phyloP scores from a whole-genome alignment of 805 yeast genomes.

The Yarrowia sp. region DNA sequence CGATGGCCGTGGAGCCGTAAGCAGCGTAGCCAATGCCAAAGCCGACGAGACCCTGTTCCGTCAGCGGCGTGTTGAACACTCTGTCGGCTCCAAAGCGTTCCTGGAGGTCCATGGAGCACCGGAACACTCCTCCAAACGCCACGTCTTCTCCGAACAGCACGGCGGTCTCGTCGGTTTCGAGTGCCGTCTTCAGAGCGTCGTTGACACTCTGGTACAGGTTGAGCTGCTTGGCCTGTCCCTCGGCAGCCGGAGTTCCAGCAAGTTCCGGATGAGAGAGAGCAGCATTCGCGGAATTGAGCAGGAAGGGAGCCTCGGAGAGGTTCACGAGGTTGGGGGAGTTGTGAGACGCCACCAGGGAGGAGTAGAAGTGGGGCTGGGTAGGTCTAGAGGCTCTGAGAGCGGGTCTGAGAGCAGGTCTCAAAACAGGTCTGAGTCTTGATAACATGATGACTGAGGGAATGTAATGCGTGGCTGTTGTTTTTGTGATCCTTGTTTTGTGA shows the following conservation, averaged over 20 bases:
- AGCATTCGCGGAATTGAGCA: slow-evolving; percentile 42
- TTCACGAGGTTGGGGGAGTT: slow-evolving; percentile 43
- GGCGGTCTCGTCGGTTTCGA: slow-evolving; percentile 89
- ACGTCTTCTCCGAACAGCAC: slow-evolving; percentile 95
- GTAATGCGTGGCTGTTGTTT: neutral
- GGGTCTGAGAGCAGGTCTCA: neutral
- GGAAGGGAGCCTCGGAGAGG: slow-evolving; percentile 46
- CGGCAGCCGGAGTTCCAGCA: slow-evolving; percentile 35
- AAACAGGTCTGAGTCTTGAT: neutral
- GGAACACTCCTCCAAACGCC: slow-evolving; percentile 95
- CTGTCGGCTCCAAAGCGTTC: slow-evolving; percentile 89
- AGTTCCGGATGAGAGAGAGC: slow-evolving; percentile 45
- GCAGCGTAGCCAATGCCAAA: slow-evolving; percentile 87
- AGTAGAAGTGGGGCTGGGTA: neutral
- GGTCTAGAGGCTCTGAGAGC: neutral
- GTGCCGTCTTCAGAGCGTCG: slow-evolving; percentile 87
- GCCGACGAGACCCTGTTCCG: slow-evolving; percentile 95
- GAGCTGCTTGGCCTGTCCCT: slow-evolving; percentile 46
- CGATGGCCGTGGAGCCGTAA: slow-evolving; percentile 87
- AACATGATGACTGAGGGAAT: neutral
- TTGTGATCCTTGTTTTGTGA: neutral
- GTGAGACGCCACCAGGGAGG: slow-evolving; percentile 19
- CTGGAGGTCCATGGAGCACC: slow-evolving; percentile 86
- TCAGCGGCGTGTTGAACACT: slow-evolving; percentile 88
- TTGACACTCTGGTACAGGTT: slow-evolving; percentile 68